A percentile compares a stretch with the other conserved stretches of the same genome.
phyloP scores from a whole-genome alignment of 352 stramenopile species.

The Globisporangium heterothallicum region DNA sequence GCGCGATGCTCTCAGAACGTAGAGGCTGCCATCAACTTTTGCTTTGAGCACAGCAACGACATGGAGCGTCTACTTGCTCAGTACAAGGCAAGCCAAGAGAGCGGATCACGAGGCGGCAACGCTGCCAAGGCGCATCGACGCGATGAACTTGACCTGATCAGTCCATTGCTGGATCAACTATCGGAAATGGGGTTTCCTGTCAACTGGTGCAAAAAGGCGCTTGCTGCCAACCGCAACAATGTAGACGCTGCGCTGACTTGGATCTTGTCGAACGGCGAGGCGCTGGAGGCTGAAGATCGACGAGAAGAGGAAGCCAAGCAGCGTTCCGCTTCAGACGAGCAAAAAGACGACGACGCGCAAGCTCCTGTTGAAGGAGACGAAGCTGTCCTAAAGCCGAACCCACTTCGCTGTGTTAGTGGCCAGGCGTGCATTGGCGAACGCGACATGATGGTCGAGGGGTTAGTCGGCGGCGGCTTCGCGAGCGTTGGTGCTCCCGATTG shows the following conservation, averaged over 20 bases:
- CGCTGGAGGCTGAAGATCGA: conserved; percentile 83
- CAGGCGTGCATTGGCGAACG: conserved; percentile 82
- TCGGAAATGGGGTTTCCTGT: conserved; percentile 92
- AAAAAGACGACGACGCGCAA: conserved; percentile 21
- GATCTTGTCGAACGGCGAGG: conserved; percentile 90
- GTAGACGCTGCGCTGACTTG: conserved; percentile 90
- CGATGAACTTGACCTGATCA: conserved; percentile 60
- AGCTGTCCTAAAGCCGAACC: conserved; percentile 56
- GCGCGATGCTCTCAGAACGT: conserved; percentile 84
- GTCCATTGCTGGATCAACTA: conserved; percentile 78
- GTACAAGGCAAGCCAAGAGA: conserved; percentile 56
- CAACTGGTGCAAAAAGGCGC: conserved; percentile 89
- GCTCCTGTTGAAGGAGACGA: conserved; percentile 25
- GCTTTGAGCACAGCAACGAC: conserved; percentile 89
- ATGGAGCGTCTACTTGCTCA: conserved; percentile 87
- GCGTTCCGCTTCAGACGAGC: conserved; percentile 24
- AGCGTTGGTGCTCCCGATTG: conserved; percentile 80
- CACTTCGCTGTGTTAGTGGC: conserved; percentile 75
- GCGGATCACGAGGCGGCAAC: conserved; percentile 13
- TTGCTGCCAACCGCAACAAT: conserved; percentile 86
- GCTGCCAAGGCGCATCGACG: conserved; percentile 26
- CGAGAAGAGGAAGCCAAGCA: conserved; percentile 75
- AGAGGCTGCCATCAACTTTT: conserved; percentile 90
- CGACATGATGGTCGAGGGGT: conserved; percentile 81
- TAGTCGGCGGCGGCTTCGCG: conserved; percentile 80